phyloP scores from a whole-genome alignment of 352 stramenopile species.

The Phytophthora palmivora region DNA sequence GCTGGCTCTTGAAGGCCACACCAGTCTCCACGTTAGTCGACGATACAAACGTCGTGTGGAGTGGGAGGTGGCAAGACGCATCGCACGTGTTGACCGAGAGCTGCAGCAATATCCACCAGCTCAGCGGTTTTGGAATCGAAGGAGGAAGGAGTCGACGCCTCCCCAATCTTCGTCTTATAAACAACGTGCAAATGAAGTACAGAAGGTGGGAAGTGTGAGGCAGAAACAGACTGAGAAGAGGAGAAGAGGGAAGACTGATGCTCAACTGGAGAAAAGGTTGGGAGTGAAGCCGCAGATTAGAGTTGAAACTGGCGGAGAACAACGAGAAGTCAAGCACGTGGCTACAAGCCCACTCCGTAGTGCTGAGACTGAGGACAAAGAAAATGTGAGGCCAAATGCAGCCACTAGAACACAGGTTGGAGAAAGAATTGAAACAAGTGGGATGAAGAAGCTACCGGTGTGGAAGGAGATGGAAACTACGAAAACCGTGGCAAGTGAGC shows the following conservation, averaged over 20 bases:
- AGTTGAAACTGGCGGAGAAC: not conserved
- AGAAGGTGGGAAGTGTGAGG: not conserved
- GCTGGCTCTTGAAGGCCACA: conserved; percentile 15
- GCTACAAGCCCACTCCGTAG: conserved; percentile 16
- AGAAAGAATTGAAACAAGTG: not conserved
- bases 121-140: conserved; percentile 69
- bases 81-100: conserved; percentile 72
- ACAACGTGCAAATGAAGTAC: not conserved
- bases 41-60: conserved; percentile 54
- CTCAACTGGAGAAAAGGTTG: not conserved
- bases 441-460: not conserved
- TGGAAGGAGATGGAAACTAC: not conserved
- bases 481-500: not conserved
- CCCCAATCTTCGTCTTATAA: not conserved
- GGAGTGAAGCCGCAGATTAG: conserved; percentile 12
- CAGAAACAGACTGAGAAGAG: not conserved
- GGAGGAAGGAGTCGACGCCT: conserved; percentile 29
- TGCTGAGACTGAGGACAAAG: conserved; percentile 14
- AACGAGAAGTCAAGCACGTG: conserved; percentile 9
- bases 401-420: not conserved
- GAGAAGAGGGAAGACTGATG: not conserved
- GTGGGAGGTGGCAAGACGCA: conserved; percentile 77
- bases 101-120: conserved; percentile 51
- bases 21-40: conserved; percentile 40
- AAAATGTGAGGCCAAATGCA: conserved; percentile 18